Base-by-base conservation (phyloP, 805 yeast genomes). In the Yarrowia porcina region DNA sequence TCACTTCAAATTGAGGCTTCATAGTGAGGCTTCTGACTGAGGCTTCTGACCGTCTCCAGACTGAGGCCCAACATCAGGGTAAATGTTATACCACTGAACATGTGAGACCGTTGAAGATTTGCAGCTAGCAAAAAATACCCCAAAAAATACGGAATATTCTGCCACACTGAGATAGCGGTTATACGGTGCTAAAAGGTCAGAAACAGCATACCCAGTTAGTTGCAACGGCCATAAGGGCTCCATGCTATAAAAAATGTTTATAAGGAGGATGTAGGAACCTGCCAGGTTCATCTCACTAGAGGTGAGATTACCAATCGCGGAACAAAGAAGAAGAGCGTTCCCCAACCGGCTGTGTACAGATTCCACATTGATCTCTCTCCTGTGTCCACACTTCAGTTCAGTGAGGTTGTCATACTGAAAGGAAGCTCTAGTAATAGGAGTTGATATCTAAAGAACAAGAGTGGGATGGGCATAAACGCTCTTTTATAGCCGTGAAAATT, bases 351-450 rank as follows among this genome's bases (percentile, higher is more conserved):
- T 30, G 49, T 39, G 61, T 56, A 56, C 61, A 56, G 49, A 41
- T 56, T 39, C 49, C 61, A 52, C 39, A 54, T 56, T 56, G 27
- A 56, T 56, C 61, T 56, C 61, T 56, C 61, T 56, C 61, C 61
- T 27, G 38, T 56, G 61, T 56, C 61, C 61, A 56, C 61, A 56
- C 61, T 56, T 41, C 61, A 28, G 49, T 39, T 32, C 49, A 41
- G 61, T 56, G 61, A 17, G 47, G 59, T 52, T 52, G 28, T 39
- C 15, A 39, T 56, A 28, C 61, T 41, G 49, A 27, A 56, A 56
- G 17, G 61, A 56, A 56, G 61, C 61, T 56, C 61, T 56, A 56
- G 61, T 56, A 49, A 49, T 49, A 56, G 61, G 61, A 56, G 61
- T 56, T 56, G 61, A 39, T 39, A 56, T 50, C 59, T 52, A 36